These are phyloP conservation scores for Jackrogersella minutella DNA, from an alignment of 495 filamentous ascomycete genomes.

Conservation along the genomic window DNA sequence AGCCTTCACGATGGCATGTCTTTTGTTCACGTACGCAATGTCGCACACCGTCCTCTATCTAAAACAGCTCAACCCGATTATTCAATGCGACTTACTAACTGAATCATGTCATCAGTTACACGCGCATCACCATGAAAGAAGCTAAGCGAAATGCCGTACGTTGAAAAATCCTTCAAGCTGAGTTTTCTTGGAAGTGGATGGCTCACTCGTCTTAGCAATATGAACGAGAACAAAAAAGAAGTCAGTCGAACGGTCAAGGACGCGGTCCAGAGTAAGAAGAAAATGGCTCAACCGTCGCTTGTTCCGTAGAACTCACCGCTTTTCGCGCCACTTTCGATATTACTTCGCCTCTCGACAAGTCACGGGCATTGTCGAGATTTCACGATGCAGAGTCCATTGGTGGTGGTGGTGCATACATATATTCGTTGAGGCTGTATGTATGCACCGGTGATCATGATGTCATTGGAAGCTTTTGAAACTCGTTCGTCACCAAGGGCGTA, in stretches of 20 bases:
- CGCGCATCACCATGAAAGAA: constrained; percentile 52
- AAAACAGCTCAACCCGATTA: not conserved
- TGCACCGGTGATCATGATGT: not conserved
- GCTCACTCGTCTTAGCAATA: constrained; percentile 29
- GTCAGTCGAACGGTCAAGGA: constrained; percentile 7
- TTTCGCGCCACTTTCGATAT: constrained; percentile 14
- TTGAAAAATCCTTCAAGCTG: not conserved
- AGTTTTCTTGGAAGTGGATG: not conserved
- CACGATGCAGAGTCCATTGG: not conserved
- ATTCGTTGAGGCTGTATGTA: too few species aligned
- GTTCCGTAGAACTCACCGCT: constrained; percentile 16
- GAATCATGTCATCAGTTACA: constrained; percentile 43
- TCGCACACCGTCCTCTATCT: not conserved
- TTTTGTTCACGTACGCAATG: constrained; percentile 51
- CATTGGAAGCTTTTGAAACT: not conserved
- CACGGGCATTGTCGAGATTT: not conserved
- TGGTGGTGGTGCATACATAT: too few species aligned
- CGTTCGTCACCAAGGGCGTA: not conserved
- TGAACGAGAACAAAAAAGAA: constrained; percentile 29
- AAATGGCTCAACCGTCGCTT: not conserved
- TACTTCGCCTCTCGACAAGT: not conserved
- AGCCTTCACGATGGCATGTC: constrained; percentile 58
- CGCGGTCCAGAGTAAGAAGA: constrained; percentile 5
- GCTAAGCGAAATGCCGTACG: constrained; percentile 54
- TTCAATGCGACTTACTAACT: constrained; percentile 11